Evolutionary conservation across 805 yeast species (phyloP), one percentile per base, ranked within the genome.

Genomic region (Nakazawaea pomicola): DNA sequence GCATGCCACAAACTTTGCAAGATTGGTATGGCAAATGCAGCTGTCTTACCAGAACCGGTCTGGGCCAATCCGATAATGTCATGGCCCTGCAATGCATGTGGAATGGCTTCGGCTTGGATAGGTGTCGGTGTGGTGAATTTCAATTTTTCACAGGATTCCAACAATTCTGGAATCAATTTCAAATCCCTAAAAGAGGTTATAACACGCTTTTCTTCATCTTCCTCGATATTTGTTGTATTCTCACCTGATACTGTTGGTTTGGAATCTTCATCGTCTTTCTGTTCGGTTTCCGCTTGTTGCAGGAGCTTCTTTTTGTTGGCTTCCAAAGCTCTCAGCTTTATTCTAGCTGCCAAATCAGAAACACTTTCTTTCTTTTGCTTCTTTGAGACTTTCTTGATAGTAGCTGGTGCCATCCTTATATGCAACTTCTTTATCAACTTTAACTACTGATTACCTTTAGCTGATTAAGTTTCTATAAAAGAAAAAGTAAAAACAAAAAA

Each of bases 31-130:
- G 98, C 97, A 70, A 93, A 93, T 0, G 99, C 99, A 0, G 98
- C 99, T 0, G 99, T 93, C 62, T 91, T 91, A 49, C 99, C 99
- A 4, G 96, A 87, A 33, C 99, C 99, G 0, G 99, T 91, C 56
- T 91, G 96, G 0, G 99, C 99, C 47, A 91, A 72, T 11, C 99
- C 99, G 55, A 91, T 89, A 35, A 91, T 82, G 64, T 91, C 99
- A 49, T 88, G 78, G 3, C 96, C 96, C 50, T 83, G 78, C 15
- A 93, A 64, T 3, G 96, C 96, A 49, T 84, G 83, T 1, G 98
- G 98, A 47, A 91, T 84, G 10, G 96, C 76, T 60, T 87, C 88
- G 6, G 82, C 75, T 65, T 91, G 99, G 60, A 91, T 93, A 9
- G 98, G 96, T 0, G 98, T 90, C 31, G 99, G 98, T 49, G 73